Conservation (phyloP, 805 yeast genomes). For the Candida pseudofarinosa region DNA sequence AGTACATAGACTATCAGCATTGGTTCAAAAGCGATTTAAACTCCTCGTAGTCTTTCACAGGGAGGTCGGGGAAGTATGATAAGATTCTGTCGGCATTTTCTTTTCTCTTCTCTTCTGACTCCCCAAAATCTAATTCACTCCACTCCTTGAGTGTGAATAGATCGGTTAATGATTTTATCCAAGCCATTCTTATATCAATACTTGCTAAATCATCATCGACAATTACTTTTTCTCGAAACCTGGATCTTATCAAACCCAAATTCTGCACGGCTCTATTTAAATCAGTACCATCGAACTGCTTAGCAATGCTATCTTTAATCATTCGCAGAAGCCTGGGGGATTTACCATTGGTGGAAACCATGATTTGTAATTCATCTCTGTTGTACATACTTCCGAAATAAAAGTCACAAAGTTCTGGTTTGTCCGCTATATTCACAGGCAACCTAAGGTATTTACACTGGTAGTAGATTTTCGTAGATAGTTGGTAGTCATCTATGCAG, state of each 20-base stretch:
- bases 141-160: slow-evolving; percentile 54
- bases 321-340: slow-evolving; percentile 69
- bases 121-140: slow-evolving; percentile 41
- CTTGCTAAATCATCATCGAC: slow-evolving; percentile 45
- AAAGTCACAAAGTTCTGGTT: slow-evolving; percentile 79
- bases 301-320: slow-evolving; percentile 51
- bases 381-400: slow-evolving; percentile 78
- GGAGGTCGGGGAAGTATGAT: slow-evolving; percentile 46
- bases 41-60: slow-evolving; percentile 29
- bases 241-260: slow-evolving; percentile 51
- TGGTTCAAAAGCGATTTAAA: slow-evolving; percentile 6
- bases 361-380: slow-evolving; percentile 68
- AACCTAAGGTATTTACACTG: slow-evolving; percentile 41
- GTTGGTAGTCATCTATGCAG: slow-evolving; percentile 67
- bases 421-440: slow-evolving; percentile 78
- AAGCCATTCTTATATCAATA: slow-evolving; percentile 62
- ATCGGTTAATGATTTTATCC: slow-evolving; percentile 68
- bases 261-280: slow-evolving; percentile 59
- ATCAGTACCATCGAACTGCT: slow-evolving; percentile 39
- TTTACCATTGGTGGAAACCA: slow-evolving; percentile 81
- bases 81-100: slow-evolving; percentile 38
- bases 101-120: slow-evolving; percentile 15
- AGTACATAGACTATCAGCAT: no score
- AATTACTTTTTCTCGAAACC: slow-evolving; percentile 41
- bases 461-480: slow-evolving; percentile 55